Base-by-base conservation (phyloP, 208 protist genomes). In the Eutreptiella sp. region DNA sequence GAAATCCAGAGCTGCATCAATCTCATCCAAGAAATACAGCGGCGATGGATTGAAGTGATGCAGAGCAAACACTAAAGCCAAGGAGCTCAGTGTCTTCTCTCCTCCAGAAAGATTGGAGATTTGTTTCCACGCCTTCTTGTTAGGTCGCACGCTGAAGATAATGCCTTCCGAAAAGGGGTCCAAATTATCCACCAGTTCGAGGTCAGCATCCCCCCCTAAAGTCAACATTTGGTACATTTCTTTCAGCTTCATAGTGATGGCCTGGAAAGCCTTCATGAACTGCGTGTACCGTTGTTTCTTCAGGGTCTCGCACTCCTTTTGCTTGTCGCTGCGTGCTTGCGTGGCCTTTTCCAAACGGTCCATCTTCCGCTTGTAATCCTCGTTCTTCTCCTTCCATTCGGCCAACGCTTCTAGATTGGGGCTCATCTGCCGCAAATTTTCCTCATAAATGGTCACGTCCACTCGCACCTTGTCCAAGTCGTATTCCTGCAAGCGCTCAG, bases 1-100 rank as follows among this genome's bases (percentile, higher is more conserved):
- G 74, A 99, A 99, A 73, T 99, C 98, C 4, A 99, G 81, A 2
- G 98, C 98, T 4, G 98, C 98, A 75, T 99, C 98, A 60, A 99
- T 99, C 75, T 99, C 98, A 79, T 99, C 98, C 97, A 99, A 99
- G 36, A 99, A 92, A 78, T 99, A 99, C 33, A 99, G 88, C 0
- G 96, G 95, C n/a, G 94, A 99, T 5, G 95, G 96, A 71, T 98
- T 99, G 75, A 95, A 99, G 74, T 99, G 87, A 75, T 99, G 98
- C 14, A 99, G 86, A 19, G 98, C 95, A 77, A 99, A 99, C 31
- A 99, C 97, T 28, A 99, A 84, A 0, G 96, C 91, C 2, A 99
- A 83, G 41, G 95, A 99, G 9, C 84, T 90, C 3, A 99, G 77
- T 23, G 97, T 99, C 77, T 99, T 99, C 75, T 99, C 98, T 21